Evolutionary conservation across 805 yeast species (phyloP).

Genomic region (Starmerella bombicola): DNA sequence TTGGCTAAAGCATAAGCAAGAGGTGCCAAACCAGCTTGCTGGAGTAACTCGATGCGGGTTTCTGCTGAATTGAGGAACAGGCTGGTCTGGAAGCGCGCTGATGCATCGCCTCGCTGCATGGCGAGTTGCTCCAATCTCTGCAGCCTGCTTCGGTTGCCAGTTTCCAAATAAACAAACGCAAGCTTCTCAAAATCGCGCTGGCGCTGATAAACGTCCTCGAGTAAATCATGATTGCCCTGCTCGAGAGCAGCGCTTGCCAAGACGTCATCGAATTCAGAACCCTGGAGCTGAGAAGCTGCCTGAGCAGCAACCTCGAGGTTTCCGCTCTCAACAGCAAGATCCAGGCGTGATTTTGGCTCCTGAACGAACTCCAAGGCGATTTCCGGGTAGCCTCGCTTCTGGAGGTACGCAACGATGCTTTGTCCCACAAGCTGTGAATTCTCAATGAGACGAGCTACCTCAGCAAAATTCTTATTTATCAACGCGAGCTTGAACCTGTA

Average conservation of each 20-base stretch:
- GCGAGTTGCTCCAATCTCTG: conserved; percentile 81
- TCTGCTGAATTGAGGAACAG: conserved; percentile 63
- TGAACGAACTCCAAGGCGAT: conserved; percentile 93
- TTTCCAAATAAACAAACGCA: conserved; percentile 72
- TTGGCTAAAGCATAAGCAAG: conserved; percentile 86
- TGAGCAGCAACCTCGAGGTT: conserved; percentile 74
- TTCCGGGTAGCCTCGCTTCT: conserved; percentile 93
- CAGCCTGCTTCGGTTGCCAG: conserved; percentile 69
- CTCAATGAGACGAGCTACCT: conserved; percentile 78
- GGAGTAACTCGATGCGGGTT: conserved; percentile 59
- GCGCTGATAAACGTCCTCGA: conserved; percentile 80
- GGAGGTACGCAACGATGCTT: conserved; percentile 87
- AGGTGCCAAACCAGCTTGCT: conserved; percentile 69
- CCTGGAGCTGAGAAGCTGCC: conserved; percentile 71
- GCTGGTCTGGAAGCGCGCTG: conserved; percentile 72
- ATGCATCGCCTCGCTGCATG: conserved; percentile 68
- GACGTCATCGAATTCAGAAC: conserved; percentile 60
- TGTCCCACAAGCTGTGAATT: conserved; percentile 91
- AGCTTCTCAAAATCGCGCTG: conserved; percentile 76
- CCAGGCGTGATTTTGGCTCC: conserved; percentile 92
- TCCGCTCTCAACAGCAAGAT: conserved; percentile 87
- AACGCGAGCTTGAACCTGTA: conserved; percentile 90
- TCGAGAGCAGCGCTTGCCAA: conserved; percentile 73
- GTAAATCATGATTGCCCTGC: conserved; percentile 79
- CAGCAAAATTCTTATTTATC: conserved; percentile 78